Percentiles rank a stretch among this genome's conserved stretches.
Evolutionary conservation across 257 asterid genomes (phyloP).

Genomic region (Penstemon eatonii): DNA sequence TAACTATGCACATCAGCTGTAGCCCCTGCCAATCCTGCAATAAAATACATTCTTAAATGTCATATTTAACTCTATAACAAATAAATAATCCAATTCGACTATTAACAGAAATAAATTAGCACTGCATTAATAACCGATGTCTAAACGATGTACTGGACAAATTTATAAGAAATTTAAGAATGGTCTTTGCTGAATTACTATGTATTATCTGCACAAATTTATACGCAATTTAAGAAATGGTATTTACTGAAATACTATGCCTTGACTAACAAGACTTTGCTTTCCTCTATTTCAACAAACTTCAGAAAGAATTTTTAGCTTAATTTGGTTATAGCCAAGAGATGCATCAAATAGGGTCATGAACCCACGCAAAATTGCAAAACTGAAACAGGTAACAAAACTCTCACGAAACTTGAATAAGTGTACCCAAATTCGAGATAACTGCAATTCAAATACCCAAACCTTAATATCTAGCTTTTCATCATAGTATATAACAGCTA

Average conservation of each 20-base stretch:
- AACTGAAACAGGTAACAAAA: neutral
- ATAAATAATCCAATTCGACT: neutral
- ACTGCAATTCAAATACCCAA: conserved; percentile 8
- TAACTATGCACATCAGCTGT: conserved; percentile 97
- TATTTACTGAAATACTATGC: conserved; percentile 14
- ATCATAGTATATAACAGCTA: neutral
- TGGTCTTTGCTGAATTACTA: neutral
- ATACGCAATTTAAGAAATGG: neutral
- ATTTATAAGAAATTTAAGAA: neutral
- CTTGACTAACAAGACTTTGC: conserved; percentile 7
- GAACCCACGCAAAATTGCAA: conserved; percentile 9
- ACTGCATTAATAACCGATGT: conserved; percentile 15
- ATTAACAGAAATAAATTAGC: neutral
- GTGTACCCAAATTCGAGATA: conserved; percentile 6
- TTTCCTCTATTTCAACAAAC: conserved; percentile 6
- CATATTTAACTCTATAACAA: conserved; percentile 12
- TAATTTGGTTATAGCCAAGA: conserved; percentile 7
- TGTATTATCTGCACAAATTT: neutral
- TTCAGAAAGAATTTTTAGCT: conserved; percentile 4
- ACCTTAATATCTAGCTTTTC: conserved; percentile 23
- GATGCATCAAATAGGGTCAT: neutral
- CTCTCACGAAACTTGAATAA: conserved; percentile 6
- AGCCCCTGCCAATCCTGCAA: conserved; percentile 97
- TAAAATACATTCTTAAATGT: conserved; percentile 30
- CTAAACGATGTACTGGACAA: neutral